Percentiles rank a stretch among this genome's conserved stretches.
These are phyloP conservation scores for Pontederia paniculata DNA, from an alignment of 176 grass and related monocot species.

Conservation along the genomic window DNA sequence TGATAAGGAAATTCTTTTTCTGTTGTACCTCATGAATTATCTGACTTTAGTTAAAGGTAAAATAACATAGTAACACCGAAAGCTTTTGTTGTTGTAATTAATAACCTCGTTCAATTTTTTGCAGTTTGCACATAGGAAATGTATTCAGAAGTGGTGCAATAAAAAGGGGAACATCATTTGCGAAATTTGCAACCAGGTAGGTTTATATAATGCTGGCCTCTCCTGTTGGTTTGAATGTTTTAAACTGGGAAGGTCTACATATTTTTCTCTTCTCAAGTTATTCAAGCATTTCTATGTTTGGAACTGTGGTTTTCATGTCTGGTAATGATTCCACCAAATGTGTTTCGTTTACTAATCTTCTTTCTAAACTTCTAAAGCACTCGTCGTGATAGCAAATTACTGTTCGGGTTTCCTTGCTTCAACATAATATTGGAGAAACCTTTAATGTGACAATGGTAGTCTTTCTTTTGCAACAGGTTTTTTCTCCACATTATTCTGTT, in stretches of 20 bases:
- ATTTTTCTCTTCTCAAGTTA: neutral
- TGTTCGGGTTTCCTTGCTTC: neutral
- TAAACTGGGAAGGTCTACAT: neutral
- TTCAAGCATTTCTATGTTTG: slow-evolving; percentile 9
- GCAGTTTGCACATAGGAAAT: slow-evolving; percentile 95
- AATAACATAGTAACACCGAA: neutral
- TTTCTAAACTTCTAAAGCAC: no score
- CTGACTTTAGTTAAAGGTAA: neutral
- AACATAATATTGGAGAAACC: no score
- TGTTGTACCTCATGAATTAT: neutral
- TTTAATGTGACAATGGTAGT: neutral
- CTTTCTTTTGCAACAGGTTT: slow-evolving; percentile 42
- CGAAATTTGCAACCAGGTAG: slow-evolving; percentile 98
- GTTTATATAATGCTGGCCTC: slow-evolving; percentile 10
- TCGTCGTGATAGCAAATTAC: neutral
- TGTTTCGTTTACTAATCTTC: no score
- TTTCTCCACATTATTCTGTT: slow-evolving; percentile 64
- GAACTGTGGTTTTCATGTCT: no score
- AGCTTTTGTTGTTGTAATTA: slow-evolving; percentile 1
- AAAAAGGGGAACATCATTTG: slow-evolving; percentile 97
- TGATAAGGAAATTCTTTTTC: no score
- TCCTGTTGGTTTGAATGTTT: neutral
- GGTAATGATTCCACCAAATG: no score
- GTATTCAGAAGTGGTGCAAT: slow-evolving; percentile 98
- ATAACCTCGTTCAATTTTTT: slow-evolving; percentile 6